phyloP scores from a whole-genome alignment of 1,139 yeast species.

The Blastobotrys serpentis region DNA sequence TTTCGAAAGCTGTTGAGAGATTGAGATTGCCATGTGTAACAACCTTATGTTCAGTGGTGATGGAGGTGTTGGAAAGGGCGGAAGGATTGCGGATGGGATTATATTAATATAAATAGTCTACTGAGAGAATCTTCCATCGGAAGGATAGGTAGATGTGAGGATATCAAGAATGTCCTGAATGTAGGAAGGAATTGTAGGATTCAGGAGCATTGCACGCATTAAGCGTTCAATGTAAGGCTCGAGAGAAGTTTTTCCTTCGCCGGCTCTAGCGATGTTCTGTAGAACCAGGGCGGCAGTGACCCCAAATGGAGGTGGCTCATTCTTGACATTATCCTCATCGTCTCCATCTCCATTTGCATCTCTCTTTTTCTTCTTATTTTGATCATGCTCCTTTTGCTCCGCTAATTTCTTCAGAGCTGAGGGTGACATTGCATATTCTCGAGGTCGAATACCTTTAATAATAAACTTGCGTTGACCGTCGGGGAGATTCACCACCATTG shows the following conservation, averaged over 20 bases:
- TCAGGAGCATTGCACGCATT: conserved; percentile 29
- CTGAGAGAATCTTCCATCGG: neutral
- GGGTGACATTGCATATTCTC: conserved; percentile 50
- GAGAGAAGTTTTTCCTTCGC: conserved; percentile 35
- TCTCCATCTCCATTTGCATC: conserved; percentile 11
- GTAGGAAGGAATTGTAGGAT: conserved; percentile 28
- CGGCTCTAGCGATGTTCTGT: conserved; percentile 39
- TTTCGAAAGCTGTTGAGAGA: no score
- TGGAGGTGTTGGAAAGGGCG: no score
- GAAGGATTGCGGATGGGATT: no score
- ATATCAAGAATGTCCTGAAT: conserved; percentile 27
- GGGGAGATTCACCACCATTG: conserved; percentile 71
- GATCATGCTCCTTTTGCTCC: conserved; percentile 13
- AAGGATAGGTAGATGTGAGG: conserved; percentile 3
- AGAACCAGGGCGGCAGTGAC: conserved; percentile 40
- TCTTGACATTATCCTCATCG: neutral
- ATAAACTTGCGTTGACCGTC: conserved; percentile 76
- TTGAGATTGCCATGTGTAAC: no score
- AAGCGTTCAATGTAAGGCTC: conserved; percentile 28
- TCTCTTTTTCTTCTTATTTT: conserved; percentile 6
- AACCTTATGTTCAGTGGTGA: no score
- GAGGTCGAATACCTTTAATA: conserved; percentile 83
- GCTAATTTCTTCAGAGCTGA: conserved; percentile 25
- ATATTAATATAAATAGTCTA: neutral
- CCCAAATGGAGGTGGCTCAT: conserved; percentile 36